These are phyloP conservation scores for Cetradonia linearis DNA, from an alignment of 495 filamentous ascomycete species.

Conservation along the genomic window DNA sequence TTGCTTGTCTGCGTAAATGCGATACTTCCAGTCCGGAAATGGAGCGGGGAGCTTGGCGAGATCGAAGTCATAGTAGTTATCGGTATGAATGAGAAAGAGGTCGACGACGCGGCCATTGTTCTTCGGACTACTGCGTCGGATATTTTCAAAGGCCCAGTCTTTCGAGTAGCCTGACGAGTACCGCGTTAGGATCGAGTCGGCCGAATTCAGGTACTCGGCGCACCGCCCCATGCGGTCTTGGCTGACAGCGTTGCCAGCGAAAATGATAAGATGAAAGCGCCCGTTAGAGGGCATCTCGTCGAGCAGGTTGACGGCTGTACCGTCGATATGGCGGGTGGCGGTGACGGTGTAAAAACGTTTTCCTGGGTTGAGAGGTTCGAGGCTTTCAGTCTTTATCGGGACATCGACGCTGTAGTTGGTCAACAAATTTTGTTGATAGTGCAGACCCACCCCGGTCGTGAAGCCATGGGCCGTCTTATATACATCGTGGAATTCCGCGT, in stretches of 20 bases:
- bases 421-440: background rate
- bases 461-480: background rate
- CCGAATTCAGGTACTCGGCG: background rate
- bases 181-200: background rate
- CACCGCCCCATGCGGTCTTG: background rate
- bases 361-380: conserved; percentile 1
- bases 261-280: conserved; percentile 4
- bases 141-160: background rate
- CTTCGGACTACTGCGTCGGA: background rate
- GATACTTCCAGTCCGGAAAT: conserved; percentile 1
- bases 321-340: background rate
- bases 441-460: background rate
- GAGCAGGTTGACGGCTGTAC: background rate
- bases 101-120: background rate
- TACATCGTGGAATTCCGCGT: background rate
- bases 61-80: background rate
- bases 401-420: background rate
- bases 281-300: conserved; percentile 7
- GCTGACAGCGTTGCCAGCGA: background rate
- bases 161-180: background rate
- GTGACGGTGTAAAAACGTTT: background rate
- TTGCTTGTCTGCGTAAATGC: background rate
- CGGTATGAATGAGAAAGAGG: background rate
- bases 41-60: background rate
- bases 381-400: background rate